Evolutionary conservation across 2,329 filamentous ascomycete genomes (phyloP).

Genomic region (Cladosporium sp.): DNA sequence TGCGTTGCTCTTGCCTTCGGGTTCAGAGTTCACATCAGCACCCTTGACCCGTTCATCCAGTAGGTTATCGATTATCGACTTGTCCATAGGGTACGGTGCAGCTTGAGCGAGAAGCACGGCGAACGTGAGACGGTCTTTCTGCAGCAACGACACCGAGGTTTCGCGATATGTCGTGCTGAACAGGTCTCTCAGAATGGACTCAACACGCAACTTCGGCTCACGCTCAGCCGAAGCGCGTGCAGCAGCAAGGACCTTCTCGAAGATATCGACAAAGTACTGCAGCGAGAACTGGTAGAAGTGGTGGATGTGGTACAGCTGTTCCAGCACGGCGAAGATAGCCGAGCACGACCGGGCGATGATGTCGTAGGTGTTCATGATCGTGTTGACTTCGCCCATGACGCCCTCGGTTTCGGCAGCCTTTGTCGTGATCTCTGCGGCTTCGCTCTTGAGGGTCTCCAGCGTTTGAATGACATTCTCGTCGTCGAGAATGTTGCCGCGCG

Average conservation of each 20-base stretch:
- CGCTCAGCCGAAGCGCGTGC: constrained; percentile 68
- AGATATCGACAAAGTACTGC: constrained; percentile 97
- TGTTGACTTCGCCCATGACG: constrained; percentile 96
- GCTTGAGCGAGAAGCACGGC: constrained; percentile 94
- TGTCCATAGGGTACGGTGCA: constrained; percentile 94
- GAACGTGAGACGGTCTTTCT: constrained; percentile 89
- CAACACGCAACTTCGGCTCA: constrained; percentile 61
- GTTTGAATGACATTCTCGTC: constrained; percentile 98
- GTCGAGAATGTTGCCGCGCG: constrained; percentile 93
- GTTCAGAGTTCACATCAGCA: constrained; percentile 69
- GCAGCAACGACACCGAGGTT: constrained; percentile 85
- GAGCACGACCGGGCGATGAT: constrained; percentile 92
- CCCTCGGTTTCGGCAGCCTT: constrained; percentile 97
- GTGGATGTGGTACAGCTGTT: constrained; percentile 96
- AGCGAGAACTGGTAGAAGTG: constrained; percentile 99
- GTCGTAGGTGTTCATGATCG: constrained; percentile 90
- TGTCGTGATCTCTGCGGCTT: constrained; percentile 88
- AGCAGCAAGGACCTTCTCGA: constrained; percentile 80
- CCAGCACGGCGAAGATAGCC: constrained; percentile 92
- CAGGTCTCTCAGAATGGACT: constrained; percentile 85
- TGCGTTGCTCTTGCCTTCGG: constrained; percentile 60
- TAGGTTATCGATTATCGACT: constrained; percentile 77
- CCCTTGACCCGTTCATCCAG: constrained; percentile 73
- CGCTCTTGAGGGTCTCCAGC: constrained; percentile 93
- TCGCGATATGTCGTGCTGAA: constrained; percentile 90